Base-by-base conservation (phyloP, 73 alveolate genomes). In the Paramecium primaurelia region DNA sequence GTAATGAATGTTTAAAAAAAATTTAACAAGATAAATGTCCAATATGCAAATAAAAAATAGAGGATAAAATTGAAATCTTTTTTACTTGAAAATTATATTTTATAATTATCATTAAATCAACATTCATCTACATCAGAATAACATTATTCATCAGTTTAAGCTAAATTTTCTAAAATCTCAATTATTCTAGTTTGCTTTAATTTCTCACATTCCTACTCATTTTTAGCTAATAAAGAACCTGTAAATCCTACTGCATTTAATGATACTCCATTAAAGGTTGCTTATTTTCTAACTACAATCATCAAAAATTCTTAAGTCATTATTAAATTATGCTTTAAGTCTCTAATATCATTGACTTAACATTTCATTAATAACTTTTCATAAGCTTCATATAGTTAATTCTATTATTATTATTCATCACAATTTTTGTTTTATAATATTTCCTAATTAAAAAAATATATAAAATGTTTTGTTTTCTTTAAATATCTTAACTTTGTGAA, bases 211-310 rank as follows among this genome's bases (percentile, higher is more conserved):
- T 36, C 60, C 59, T 75, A 34, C 37, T 75, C 38, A 45, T 40
- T 49, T 36, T 80, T 80, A 44, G 51, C 91, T 12, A 49, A 45
- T 28, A 80, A 49, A 10, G 77, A 80, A 0, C 91, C 91, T 80
- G 91, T 80, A 18, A 45, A 80, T 26, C 91, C 91, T 12, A 80
- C 75, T n/a, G 91, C 91, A 80, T 80, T 80, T 12, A 80, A 14
- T 22, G 71, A 8, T 3, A 80, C 58, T 22, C 75, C 75, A 14
- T 49, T 49, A 36, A 44, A 80, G 1, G 47, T 22, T 8, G 71
- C 44, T 47, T 40, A 47, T 47, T 28, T 45, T 80, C 91, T 40
- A 22, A 14, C 91, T 9, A 80, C 51, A 3, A 80, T 42, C 75
- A 80, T 80, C 91, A 80, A 6, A 80, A 45, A 80, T 26, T 49